phyloP scores from a whole-genome alignment of 805 yeast species.

The Wickerhamomyces pijperi region DNA sequence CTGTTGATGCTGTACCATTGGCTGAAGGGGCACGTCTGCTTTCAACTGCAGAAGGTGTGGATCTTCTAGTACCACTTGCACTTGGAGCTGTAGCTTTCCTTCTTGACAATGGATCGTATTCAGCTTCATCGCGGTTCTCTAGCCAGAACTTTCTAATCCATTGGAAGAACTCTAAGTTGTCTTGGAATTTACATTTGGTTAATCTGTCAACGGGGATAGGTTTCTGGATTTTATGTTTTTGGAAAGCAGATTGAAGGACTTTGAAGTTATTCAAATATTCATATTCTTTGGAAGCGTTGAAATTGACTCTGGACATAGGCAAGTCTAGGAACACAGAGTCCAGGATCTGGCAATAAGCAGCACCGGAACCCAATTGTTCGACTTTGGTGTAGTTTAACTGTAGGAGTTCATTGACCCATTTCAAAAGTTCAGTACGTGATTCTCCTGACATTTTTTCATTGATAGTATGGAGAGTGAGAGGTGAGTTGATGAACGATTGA shows the following conservation, averaged over 20 bases:
- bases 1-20: slow-evolving; percentile 1
- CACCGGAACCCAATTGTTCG: slow-evolving; percentile 94
- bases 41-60: not conserved
- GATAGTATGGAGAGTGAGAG: not conserved
- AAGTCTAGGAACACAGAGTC: slow-evolving; percentile 78
- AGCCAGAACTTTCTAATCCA: slow-evolving; percentile 84
- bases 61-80: slow-evolving; percentile 1
- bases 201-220: slow-evolving; percentile 72
- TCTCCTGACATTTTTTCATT: slow-evolving; percentile 23
- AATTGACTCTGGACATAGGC: slow-evolving; percentile 70
- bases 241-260: slow-evolving; percentile 72
- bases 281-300: slow-evolving; percentile 59
- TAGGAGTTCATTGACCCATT: slow-evolving; percentile 73
- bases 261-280: slow-evolving; percentile 77
- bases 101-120: slow-evolving; percentile 59
- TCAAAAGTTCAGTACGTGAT: slow-evolving; percentile 72
- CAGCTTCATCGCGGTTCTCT: slow-evolving; percentile 56
- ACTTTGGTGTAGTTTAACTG: slow-evolving; percentile 60
- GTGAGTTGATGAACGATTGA: too few relatives aligned
- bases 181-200: slow-evolving; percentile 84
- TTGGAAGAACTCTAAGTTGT: slow-evolving; percentile 86
- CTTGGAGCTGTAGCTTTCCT: slow-evolving; percentile 26
- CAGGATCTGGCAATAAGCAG: slow-evolving; percentile 85
- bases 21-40: not conserved
- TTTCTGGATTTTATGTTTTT: slow-evolving; percentile 57